Conservation (phyloP, 108 stramenopile species). For the Cyclotella atomus region DNA sequence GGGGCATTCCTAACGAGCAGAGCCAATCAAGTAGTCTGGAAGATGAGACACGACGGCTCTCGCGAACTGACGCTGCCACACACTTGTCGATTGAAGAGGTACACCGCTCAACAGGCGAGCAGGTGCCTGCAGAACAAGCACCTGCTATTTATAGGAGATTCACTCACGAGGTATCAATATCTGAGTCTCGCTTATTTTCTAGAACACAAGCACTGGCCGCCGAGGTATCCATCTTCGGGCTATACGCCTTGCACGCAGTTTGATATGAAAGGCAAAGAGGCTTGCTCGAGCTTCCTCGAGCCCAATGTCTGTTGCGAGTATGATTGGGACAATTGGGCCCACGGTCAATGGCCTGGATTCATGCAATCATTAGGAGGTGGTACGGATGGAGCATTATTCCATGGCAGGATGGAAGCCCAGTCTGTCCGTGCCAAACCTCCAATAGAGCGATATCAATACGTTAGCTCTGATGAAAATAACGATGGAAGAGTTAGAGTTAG, state of each 20-base stretch:
- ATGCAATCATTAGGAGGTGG: conserved; percentile 23
- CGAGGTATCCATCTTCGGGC: not conserved
- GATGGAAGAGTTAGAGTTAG: conserved; percentile 13
- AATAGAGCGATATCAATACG: not conserved
- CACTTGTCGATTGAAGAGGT: conserved; percentile 16
- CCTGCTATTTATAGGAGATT: conserved; percentile 52
- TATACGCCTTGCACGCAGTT: not conserved
- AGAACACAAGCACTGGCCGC: conserved; percentile 9
- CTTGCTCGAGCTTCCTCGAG: conserved; percentile 7
- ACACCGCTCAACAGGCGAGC: conserved; percentile 10
- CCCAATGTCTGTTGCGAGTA: conserved; percentile 31
- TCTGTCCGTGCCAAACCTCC: not conserved
- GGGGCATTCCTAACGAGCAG: conserved; percentile 18
- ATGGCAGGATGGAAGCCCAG: conserved; percentile 36
- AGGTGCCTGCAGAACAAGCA: conserved; percentile 9
- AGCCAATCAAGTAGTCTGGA: conserved; percentile 3
- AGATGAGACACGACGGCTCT: conserved; percentile 7
- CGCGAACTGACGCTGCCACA: conserved; percentile 12
- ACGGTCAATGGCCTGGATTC: conserved; percentile 21
- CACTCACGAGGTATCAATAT: conserved; percentile 52
- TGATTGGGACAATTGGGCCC: conserved; percentile 4
- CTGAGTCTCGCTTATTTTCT: conserved; percentile 39
- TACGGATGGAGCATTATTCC: conserved; percentile 15
- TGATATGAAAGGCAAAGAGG: not conserved
- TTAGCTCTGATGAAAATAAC: not conserved